phyloP scores from a whole-genome alignment of 345 rosid species.

The Citropsis articulata region DNA sequence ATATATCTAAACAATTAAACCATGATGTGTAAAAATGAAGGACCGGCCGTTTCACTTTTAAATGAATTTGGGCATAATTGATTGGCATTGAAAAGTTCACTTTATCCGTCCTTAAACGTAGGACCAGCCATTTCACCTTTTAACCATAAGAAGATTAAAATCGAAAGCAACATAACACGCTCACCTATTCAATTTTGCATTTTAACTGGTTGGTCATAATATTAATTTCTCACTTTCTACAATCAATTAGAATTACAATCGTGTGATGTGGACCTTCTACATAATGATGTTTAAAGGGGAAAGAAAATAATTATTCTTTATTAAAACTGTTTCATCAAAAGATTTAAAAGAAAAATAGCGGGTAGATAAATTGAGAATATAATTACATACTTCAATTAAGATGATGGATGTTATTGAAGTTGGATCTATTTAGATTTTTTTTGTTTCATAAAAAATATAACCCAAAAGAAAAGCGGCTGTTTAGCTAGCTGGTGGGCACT shows the following conservation, averaged over 20 bases:
- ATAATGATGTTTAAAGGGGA: background rate
- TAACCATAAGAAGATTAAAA: background rate
- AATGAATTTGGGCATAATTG: too few relatives aligned
- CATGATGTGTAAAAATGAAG: background rate
- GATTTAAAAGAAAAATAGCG: too few relatives aligned
- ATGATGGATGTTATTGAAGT: background rate
- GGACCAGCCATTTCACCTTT: background rate
- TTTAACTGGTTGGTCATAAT: background rate
- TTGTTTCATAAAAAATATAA: background rate
- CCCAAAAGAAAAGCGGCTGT: too few relatives aligned
- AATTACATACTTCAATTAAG: background rate
- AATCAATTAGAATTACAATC: background rate
- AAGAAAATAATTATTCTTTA: too few relatives aligned
- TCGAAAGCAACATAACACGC: background rate
- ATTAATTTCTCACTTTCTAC: background rate
- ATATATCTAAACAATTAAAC: background rate
- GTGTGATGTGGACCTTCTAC: slow-evolving; percentile 7
- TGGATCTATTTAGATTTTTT: background rate
- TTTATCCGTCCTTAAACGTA: background rate
- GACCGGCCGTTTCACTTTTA: background rate
- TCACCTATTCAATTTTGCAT: background rate
- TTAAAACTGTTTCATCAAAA: too few relatives aligned
- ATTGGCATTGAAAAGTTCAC: background rate
- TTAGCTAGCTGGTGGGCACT: too few relatives aligned
- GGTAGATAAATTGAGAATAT: too few relatives aligned